phyloP scores from a whole-genome alignment of 2,329 filamentous ascomycete genomes.

The Trichoderma oligosporum region DNA sequence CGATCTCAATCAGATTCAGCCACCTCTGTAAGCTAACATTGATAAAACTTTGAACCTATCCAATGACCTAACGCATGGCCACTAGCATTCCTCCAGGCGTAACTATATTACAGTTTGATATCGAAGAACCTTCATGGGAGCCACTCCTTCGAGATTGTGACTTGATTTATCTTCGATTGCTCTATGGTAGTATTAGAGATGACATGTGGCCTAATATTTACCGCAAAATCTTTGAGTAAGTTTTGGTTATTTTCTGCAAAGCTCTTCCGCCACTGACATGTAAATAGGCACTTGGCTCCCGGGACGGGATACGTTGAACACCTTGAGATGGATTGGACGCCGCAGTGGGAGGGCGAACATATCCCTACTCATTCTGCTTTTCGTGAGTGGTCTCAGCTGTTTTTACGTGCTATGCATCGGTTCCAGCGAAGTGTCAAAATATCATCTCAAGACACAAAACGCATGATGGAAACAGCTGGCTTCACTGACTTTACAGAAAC shows the following conservation, averaged over 20 bases:
- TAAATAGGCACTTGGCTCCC: constrained; percentile 70
- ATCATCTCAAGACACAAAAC: constrained; percentile 47
- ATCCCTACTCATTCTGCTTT: constrained; percentile 56
- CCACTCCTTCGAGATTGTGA: constrained; percentile 57
- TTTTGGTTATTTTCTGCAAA: constrained; percentile 2
- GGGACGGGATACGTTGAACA: constrained; percentile 77
- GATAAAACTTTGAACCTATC: too few relatives aligned
- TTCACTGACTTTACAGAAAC: constrained; percentile 76
- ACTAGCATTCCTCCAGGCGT: constrained; percentile 64
- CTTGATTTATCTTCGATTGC: constrained; percentile 76
- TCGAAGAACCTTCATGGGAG: constrained; percentile 67
- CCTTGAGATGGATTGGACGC: constrained; percentile 80
- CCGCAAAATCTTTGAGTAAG: constrained; percentile 62
- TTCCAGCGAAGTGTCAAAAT: constrained; percentile 63
- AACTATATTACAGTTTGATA: constrained; percentile 60
- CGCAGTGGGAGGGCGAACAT: constrained; percentile 65
- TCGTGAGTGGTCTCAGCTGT: constrained; percentile 63
- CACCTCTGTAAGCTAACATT: constrained; percentile 32
- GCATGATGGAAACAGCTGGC: constrained; percentile 63
- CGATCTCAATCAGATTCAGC: constrained; percentile 41
- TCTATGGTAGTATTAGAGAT: constrained; percentile 70
- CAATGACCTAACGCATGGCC: constrained; percentile 21
- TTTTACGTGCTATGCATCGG: constrained; percentile 64
- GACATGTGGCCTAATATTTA: constrained; percentile 69
- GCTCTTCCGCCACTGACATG: neutral